Base-by-base conservation (phyloP, 805 yeast species). In the Ogataea nakhonphanomensis region DNA sequence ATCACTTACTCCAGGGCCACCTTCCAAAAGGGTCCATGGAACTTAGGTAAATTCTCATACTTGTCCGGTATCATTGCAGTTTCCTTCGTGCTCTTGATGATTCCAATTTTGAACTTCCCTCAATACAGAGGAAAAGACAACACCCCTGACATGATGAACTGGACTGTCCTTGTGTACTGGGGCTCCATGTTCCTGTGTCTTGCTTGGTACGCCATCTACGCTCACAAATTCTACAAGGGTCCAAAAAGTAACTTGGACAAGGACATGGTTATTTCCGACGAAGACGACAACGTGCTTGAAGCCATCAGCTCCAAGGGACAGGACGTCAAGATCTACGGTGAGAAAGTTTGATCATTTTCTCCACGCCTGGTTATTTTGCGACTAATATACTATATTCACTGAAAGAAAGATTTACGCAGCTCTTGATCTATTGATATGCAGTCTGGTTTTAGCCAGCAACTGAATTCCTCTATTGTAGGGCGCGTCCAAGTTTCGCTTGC, bases 21-120 rank as follows among this genome's bases (percentile, higher is more conserved):
- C 1, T 81, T 80, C 65, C 62, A 64, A 45, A 74, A 72, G 8
- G 87, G 87, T 3, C 87, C 86, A 3, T 79, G 82, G 79, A 63
- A 71, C 56, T 64, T 81, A 41, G 87, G 87, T 13, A 55, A 50
- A 33, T 70, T 58, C 48, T 71, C 80, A 7, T 50, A 62, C 8
- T 71, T 75, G 6, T 60, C 69, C 29, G 81, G 81, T 14, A 46
- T 57, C 36, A 44, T 72, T 7, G 69, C 79, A 2, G 64, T 64
- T 33, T 65, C 73, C 2, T 77, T 75, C 54, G 81, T 76, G 8
- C 37, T 61, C 3, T 60, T 76, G 27, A 76, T 77, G 84, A 66
- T 74, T 33, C 82, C 83, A 34, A 68, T 78, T 41, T 66, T 79
- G 49, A 72, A 79, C 56, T 73, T 78, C 73, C 81, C 83, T 20